Evolutionary conservation across 1,284 basidiomycete species (phyloP), one percentile per base, ranked within the genome.

Genomic region (Pseudomicrostroma phylloplanum): DNA sequence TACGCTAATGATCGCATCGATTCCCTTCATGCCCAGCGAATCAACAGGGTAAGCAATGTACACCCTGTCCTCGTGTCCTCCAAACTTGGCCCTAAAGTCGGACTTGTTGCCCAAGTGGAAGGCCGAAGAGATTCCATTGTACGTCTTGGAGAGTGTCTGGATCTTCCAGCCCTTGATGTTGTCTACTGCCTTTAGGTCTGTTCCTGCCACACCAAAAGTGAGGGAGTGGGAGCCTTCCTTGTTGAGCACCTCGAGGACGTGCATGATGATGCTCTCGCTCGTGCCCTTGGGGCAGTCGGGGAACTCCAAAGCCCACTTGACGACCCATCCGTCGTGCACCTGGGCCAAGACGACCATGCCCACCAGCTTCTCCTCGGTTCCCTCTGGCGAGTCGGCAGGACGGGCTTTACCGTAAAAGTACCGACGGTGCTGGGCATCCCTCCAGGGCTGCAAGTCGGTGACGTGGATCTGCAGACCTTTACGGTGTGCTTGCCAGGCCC

Each of bases 281-380:
- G 83, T 81, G 60, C 84, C 84, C 39, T 81, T 78, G 19, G 83
- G 83, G 7, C 83, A 82, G 39, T 80, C 81, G 13, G 84, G 84
- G 80, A 85, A 86, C 68, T 83, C 83, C 49, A 85, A 80, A 2
- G 83, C 82, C 83, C 84, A 86, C 73, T 86, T 86, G 76, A 85
- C 82, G 72, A 85, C 84, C 75, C 81, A 83, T 3, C 84, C 84
- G 62, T 84, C 79, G 61, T 80, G 73, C n/a, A 86, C 80, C 73
- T 84, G 83, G 7, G 84, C 82, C 3, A 86, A 76, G 25, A 85
- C 84, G 58, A 85, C 83, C 63, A 85, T 75, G 1, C 81, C 82
- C 63, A 71, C 68, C 43, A 84, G 82, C 74, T 80, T 79, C 39
- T 79, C 80, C 8, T 81, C 72, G 66, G 78, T 77, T 13, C 51